Conservation (phyloP, 441 rosid genomes). For the Eruca vesicaria region DNA sequence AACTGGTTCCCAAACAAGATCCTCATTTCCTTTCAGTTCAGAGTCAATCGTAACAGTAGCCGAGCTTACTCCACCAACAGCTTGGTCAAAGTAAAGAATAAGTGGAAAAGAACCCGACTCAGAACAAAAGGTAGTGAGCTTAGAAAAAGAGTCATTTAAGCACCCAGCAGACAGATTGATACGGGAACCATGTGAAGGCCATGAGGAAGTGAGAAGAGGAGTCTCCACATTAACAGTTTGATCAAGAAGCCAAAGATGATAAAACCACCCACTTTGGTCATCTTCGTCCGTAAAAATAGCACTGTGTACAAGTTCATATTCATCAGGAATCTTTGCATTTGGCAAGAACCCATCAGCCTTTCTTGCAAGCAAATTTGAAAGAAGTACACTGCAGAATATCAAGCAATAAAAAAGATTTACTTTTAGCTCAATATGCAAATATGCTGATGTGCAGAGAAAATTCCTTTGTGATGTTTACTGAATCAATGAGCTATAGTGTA, state of each 20-base stretch:
- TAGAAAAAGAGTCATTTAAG: conserved; percentile 35
- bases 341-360: conserved; percentile 52
- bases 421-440: not conserved
- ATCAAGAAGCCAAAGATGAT: conserved; percentile 94
- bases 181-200: conserved; percentile 78
- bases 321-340: conserved; percentile 57
- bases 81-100: conserved; percentile 72
- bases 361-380: conserved; percentile 60
- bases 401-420: not conserved
- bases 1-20: conserved; percentile 70
- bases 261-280: conserved; percentile 99
- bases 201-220: conserved; percentile 72
- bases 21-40: conserved; percentile 37
- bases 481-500: not conserved
- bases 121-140: conserved; percentile 33
- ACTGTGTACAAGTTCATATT: conserved; percentile 65
- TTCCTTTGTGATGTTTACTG: conserved; percentile 4
- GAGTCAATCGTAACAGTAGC: conserved; percentile 50
- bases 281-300: conserved; percentile 87
- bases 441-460: conserved; percentile 3
- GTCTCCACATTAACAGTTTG: conserved; percentile 66
- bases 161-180: conserved; percentile 39
- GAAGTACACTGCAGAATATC: conserved; percentile 63
- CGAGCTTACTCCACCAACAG: conserved; percentile 70
- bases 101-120: conserved; percentile 62